A percentile compares a stretch with the other conserved stretches of the same genome.
These are phyloP conservation scores for Dryas octopetala DNA, from an alignment of 306 rosid genomes.

Conservation along the genomic window DNA sequence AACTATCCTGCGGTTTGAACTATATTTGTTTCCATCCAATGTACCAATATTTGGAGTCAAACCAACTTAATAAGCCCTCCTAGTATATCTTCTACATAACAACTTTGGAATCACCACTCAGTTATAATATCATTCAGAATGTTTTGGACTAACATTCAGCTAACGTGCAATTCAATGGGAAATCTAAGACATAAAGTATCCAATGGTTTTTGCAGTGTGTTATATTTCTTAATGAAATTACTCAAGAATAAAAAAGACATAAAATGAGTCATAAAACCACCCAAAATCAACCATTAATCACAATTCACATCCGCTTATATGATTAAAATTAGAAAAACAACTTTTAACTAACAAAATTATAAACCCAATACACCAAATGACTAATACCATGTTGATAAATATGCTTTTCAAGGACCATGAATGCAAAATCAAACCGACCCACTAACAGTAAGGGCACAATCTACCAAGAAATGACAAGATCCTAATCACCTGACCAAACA, in stretches of 20 bases:
- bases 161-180: background rate
- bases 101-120: background rate
- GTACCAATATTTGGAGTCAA: background rate
- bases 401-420: background rate
- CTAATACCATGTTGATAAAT: background rate
- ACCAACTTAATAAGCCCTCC: background rate
- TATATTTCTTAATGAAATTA: background rate
- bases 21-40: background rate
- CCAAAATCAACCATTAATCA: background rate
- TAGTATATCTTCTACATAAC: background rate
- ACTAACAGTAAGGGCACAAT: background rate
- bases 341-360: background rate
- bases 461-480: constrained; percentile 1
- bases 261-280: background rate
- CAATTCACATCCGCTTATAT: background rate
- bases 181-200: background rate
- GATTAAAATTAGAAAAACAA: background rate
- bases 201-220: background rate
- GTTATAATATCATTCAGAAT: background rate
- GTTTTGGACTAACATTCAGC: constrained; percentile 13
- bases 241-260: background rate
- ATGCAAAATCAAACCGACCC: constrained; percentile 13
- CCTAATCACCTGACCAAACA: constrained; percentile 1
- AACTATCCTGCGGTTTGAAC: background rate
- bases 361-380: background rate